Evolutionary conservation across 768 basidiomycete species (phyloP), one percentile per base, ranked within the genome.

Genomic region (Guyanaporus albipodus): DNA sequence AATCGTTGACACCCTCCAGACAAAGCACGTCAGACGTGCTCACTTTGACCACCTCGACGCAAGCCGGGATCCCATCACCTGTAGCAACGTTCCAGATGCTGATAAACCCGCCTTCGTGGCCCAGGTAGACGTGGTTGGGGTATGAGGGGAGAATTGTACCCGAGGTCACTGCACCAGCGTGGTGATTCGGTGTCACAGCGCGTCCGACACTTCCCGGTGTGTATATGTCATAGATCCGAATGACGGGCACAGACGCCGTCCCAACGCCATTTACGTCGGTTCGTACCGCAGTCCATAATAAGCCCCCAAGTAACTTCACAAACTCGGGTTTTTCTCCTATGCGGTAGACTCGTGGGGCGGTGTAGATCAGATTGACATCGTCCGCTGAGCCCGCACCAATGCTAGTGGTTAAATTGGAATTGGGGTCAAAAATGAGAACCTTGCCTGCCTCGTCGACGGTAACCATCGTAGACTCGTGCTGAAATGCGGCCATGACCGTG

Each of bases 71-170:
- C 32, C 78, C 80, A 49, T 80, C 82, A 2, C 67, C 69, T 0
- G 75, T 73, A 2, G 72, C 70, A 9, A 79, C 51, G 19, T 68
- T 56, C 93, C 96, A 99, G n/a, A 94, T 71, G 2, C 84, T 85
- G 52, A 98, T 74, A 58, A 76, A 83, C 0, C 95, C 95, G 33
- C 87, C 92, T 64, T 98, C 94, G 57, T 99, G 95, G 0, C 88
- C 92, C 27, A 99, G 71, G 57, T 85, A 96, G 31, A 90, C 85
- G 23, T 72, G 66, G 2, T 77, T 73, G 0, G 83, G 83, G 17
- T 79, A 72, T 1, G 82, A 77, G 0, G 88, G 84, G 7, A 97
- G 63, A 26, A 89, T 70, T 0, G 92, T 81, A 1, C 85, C 91
- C 27, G 83, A 80, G 0, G 88, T 90, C 17, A 97, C 87, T 2